Percentiles rank a stretch among this genome's conserved stretches.
Conservation (phyloP, 2,329 filamentous ascomycete genomes). For the Arthrobotrys sinensis region DNA sequence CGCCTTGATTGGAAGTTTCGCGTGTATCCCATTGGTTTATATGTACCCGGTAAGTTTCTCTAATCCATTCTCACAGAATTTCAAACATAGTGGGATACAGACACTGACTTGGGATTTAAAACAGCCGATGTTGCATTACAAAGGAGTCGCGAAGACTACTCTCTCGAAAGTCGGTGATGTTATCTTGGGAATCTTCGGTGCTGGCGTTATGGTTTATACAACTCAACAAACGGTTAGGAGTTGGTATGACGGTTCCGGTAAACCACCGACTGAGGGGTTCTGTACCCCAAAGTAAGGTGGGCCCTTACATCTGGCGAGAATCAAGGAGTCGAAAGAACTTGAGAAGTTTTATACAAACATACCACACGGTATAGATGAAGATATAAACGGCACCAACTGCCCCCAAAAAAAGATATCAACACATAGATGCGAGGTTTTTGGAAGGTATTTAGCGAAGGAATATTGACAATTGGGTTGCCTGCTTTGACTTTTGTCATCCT, state of each 20-base stretch:
- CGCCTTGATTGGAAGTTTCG: slow-evolving; percentile 94
- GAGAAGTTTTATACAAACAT: slow-evolving; percentile 1
- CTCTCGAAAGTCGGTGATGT: slow-evolving; percentile 82
- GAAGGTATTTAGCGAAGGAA: slow-evolving; percentile 18
- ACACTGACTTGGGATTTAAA: background rate
- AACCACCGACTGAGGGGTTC: slow-evolving; percentile 43
- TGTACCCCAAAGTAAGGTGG: slow-evolving; percentile 29
- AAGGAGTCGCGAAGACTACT: slow-evolving; percentile 76
- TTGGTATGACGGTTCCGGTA: slow-evolving; percentile 74
- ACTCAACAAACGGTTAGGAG: slow-evolving; percentile 87
- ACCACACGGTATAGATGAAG: slow-evolving; percentile 12
- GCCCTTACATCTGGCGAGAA: too few relatives aligned
- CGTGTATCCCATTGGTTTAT: slow-evolving; percentile 95
- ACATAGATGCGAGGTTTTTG: slow-evolving; percentile 8
- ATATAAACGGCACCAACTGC: slow-evolving; percentile 3
- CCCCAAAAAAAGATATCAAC: background rate
- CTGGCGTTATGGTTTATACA: slow-evolving; percentile 91
- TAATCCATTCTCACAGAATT: background rate
- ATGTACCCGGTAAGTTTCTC: slow-evolving; percentile 88
- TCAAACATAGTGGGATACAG: slow-evolving; percentile 25
- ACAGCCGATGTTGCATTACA: slow-evolving; percentile 85
- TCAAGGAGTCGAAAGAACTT: background rate
- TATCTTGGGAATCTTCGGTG: slow-evolving; percentile 82
- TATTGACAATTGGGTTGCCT: background rate
- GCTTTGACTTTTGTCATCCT: background rate